Conservation (phyloP, 805 yeast species). For the Yamadazyma paraphyllophila region DNA sequence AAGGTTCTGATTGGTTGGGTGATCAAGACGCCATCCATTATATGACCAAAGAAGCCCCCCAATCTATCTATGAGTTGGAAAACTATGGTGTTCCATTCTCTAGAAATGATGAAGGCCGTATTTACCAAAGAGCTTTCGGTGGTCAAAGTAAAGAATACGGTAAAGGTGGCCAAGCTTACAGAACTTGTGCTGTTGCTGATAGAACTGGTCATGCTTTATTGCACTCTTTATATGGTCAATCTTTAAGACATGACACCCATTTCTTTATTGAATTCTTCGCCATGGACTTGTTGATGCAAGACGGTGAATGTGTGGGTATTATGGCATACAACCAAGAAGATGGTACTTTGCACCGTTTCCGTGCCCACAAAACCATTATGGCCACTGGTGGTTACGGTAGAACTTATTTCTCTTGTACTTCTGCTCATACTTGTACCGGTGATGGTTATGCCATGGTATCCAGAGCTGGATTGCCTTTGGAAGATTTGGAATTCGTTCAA, state of each 20-base stretch:
- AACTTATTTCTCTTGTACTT: slow-evolving; percentile 97
- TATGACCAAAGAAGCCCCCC: slow-evolving; percentile 98
- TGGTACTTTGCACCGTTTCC: slow-evolving; percentile 96
- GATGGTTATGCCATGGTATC: slow-evolving; percentile 98
- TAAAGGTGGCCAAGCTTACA: slow-evolving; percentile 98
- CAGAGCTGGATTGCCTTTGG: slow-evolving; percentile 96
- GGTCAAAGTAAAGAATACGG: slow-evolving; percentile 96
- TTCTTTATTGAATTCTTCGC: slow-evolving; percentile 98
- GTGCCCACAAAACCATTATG: slow-evolving; percentile 92
- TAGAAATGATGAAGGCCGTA: slow-evolving; percentile 93
- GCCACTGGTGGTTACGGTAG: slow-evolving; percentile 99
- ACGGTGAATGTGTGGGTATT: slow-evolving; percentile 95
- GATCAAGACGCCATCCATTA: slow-evolving; percentile 99
- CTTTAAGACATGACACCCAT: slow-evolving; percentile 94
- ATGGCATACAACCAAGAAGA: slow-evolving; percentile 98
- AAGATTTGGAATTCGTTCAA: slow-evolving; percentile 96
- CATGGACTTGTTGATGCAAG: slow-evolving; percentile 87
- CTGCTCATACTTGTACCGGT: slow-evolving; percentile 99
- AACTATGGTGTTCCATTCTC: slow-evolving; percentile 99
- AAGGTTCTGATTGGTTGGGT: slow-evolving; percentile 99
- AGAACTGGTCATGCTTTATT: slow-evolving; percentile 97
- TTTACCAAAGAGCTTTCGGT: slow-evolving; percentile 98
- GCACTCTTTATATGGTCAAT: slow-evolving; percentile 95
- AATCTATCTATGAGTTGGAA: slow-evolving; percentile 92
- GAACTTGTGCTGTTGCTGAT: slow-evolving; percentile 99